These are phyloP conservation scores for Casuarina glauca DNA, from an alignment of 306 rosid species.

Conservation along the genomic window DNA sequence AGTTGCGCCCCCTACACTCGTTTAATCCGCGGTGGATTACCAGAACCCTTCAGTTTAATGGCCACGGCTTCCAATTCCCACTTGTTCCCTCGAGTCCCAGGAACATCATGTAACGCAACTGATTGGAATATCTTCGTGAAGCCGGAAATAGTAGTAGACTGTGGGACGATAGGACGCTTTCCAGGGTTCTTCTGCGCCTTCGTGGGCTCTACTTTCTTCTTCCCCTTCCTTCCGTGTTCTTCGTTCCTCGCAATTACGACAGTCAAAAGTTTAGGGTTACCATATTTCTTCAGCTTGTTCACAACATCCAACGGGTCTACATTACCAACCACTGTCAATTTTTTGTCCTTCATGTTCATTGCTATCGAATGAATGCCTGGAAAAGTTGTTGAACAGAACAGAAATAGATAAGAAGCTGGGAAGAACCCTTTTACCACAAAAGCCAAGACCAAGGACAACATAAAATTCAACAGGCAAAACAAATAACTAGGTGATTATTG, in stretches of 20 bases:
- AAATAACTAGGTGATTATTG: too few relatives aligned
- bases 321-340: conserved; percentile 64
- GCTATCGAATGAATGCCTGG: conserved; percentile 79
- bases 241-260: conserved; percentile 60
- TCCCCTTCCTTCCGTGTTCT: conserved; percentile 41
- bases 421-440: background rate
- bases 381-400: conserved; percentile 6
- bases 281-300: conserved; percentile 59
- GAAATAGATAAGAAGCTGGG: background rate
- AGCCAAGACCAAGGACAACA: too few relatives aligned
- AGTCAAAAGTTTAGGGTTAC: conserved; percentile 61
- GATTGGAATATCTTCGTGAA: conserved; percentile 70
- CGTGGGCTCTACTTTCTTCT: conserved; percentile 45
- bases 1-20: too few relatives aligned
- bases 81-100: background rate
- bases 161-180: conserved; percentile 41
- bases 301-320: conserved; percentile 64
- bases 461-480: too few relatives aligned
- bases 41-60: background rate
- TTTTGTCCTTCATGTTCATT: conserved; percentile 87
- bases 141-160: conserved; percentile 39
- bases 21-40: too few relatives aligned
- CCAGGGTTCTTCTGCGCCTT: conserved; percentile 33
- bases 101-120: conserved; percentile 62
- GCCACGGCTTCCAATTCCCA: background rate